These are phyloP conservation scores for Penicillium occitanis DNA, from an alignment of 2,329 filamentous ascomycete species.

Conservation along the genomic window DNA sequence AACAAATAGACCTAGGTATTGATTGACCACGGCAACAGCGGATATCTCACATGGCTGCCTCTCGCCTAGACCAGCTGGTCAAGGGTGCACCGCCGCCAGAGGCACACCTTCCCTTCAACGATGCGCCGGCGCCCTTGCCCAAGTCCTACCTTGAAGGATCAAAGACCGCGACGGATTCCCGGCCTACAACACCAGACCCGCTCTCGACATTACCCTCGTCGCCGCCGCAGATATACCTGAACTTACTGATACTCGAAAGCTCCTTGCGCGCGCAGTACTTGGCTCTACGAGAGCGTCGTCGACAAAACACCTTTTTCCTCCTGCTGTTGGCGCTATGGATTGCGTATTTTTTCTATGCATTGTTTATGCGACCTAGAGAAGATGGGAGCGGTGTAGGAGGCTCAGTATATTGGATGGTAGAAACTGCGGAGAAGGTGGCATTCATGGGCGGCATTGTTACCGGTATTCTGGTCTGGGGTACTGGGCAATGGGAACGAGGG, in stretches of 20 bases:
- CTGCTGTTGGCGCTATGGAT: constrained; percentile 78
- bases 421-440: constrained; percentile 84
- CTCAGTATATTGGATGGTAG: constrained; percentile 93
- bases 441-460: constrained; percentile 90
- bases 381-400: constrained; percentile 89
- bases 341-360: constrained; percentile 78
- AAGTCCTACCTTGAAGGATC: constrained; percentile 25
- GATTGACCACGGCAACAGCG: constrained; percentile 4
- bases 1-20: not conserved
- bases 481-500: constrained; percentile 93
- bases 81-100: constrained; percentile 77
- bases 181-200: constrained; percentile 60
- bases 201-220: constrained; percentile 81
- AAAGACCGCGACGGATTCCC: constrained; percentile 46
- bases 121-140: constrained; percentile 42
- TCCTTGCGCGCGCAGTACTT: constrained; percentile 92
- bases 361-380: constrained; percentile 94
- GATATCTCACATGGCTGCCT: constrained; percentile 57
- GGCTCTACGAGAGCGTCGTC: constrained; percentile 78
- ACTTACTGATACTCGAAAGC: constrained; percentile 93
- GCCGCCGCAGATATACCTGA: constrained; percentile 95
- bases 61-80: constrained; percentile 78
- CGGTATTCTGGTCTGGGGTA: constrained; percentile 83
- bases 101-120: constrained; percentile 48
- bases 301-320: constrained; percentile 92